Conservation (phyloP, 257 asterid genomes). For the Przewalskia tangutica region DNA sequence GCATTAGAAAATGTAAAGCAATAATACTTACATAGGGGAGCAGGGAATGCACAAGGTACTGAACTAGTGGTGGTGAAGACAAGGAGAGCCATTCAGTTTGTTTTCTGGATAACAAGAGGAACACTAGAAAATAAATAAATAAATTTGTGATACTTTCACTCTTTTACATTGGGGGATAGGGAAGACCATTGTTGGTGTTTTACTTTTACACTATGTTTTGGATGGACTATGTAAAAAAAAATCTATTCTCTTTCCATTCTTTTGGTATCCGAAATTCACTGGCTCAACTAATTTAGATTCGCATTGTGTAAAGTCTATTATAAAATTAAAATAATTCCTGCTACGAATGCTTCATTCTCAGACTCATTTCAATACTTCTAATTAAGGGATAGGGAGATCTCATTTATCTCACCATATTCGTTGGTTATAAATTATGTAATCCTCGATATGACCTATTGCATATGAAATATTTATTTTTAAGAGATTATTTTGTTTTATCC, state of each 20-base stretch:
- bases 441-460: background rate
- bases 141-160: too few species aligned
- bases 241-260: too few species aligned
- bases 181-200: too few species aligned
- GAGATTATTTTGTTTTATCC: background rate
- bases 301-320: too few species aligned
- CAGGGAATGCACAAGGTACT: background rate
- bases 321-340: too few species aligned
- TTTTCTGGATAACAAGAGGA: background rate
- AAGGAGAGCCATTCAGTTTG: constrained; percentile 11
- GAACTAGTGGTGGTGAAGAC: constrained; percentile 1
- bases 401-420: background rate
- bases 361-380: background rate
- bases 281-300: too few species aligned
- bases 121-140: background rate
- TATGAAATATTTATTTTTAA: background rate
- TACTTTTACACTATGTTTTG: background rate
- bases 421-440: background rate
- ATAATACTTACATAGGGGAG: background rate
- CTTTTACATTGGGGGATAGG: too few species aligned
- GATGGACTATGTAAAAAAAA: background rate
- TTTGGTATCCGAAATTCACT: too few species aligned
- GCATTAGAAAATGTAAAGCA: background rate
- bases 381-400: too few species aligned
- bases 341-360: too few species aligned